Evolutionary conservation across 129 eudicot genomes (phyloP).

Genomic region (Apium graveolens): DNA sequence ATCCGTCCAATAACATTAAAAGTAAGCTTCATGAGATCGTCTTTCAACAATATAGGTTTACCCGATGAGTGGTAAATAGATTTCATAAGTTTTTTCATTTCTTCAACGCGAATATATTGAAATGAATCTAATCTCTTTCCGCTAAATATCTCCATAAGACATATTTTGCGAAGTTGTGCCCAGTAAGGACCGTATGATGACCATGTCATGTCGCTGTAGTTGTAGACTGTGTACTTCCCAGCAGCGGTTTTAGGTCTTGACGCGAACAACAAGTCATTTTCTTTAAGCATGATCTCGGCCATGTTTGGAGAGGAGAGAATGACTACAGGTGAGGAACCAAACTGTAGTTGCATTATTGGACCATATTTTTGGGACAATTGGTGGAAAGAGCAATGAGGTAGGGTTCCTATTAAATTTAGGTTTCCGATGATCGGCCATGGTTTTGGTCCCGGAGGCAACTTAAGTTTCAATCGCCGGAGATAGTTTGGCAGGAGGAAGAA

Average conservation of each 20-base stretch:
- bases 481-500: slow-evolving; percentile 17
- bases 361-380: slow-evolving; percentile 30
- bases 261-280: slow-evolving; percentile 27
- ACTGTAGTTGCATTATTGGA: slow-evolving; percentile 32
- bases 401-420: slow-evolving; percentile 35
- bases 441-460: slow-evolving; percentile 47
- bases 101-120: slow-evolving; percentile 39
- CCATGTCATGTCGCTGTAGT: slow-evolving; percentile 42
- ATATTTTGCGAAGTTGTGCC: slow-evolving; percentile 41
- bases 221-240: slow-evolving; percentile 41
- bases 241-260: slow-evolving; percentile 38
- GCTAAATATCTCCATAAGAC: slow-evolving; percentile 35
- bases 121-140: slow-evolving; percentile 31
- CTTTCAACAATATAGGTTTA: slow-evolving; percentile 14
- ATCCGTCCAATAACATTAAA: slow-evolving; percentile 36
- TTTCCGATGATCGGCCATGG: slow-evolving; percentile 52
- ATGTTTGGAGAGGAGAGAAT: slow-evolving; percentile 35
- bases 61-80: background rate
- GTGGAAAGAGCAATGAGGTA: slow-evolving; percentile 41
- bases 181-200: slow-evolving; percentile 49
- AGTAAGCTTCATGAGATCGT: slow-evolving; percentile 16
- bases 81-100: slow-evolving; percentile 18
- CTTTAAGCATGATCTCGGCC: slow-evolving; percentile 35
- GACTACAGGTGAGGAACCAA: slow-evolving; percentile 34
- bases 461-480: slow-evolving; percentile 23